These are phyloP conservation scores for Phlyctochytrium planicorne DNA, from an alignment of 192 early-diverging fungal genomes.

Conservation along the genomic window DNA sequence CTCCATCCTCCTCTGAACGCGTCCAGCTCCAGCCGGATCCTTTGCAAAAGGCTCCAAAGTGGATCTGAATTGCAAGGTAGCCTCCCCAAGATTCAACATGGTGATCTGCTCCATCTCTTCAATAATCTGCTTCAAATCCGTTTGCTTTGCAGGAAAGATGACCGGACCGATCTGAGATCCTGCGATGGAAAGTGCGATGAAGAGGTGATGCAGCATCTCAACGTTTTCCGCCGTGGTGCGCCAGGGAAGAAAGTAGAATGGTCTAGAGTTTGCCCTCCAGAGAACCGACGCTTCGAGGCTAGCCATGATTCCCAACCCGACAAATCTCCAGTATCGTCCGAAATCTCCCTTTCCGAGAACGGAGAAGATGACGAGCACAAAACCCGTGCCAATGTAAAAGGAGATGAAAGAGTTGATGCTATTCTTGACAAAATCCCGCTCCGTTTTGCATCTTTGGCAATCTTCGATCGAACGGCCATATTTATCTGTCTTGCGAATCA, in stretches of 20 bases:
- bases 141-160: slow-evolving; percentile 23
- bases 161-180: slow-evolving; percentile 49
- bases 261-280: neutral
- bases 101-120: slow-evolving; percentile 40
- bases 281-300: slow-evolving; percentile 29
- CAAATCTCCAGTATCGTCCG: slow-evolving; percentile 47
- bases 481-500: slow-evolving; percentile 39
- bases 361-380: slow-evolving; percentile 33
- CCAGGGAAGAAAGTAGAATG: slow-evolving; percentile 27
- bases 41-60: slow-evolving; percentile 38
- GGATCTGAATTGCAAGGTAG: slow-evolving; percentile 10
- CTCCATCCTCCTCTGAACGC: slow-evolving; percentile 43
- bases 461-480: slow-evolving; percentile 24
- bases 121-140: slow-evolving; percentile 9
- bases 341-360: slow-evolving; percentile 39
- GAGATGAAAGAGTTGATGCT: slow-evolving; percentile 18
- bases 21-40: slow-evolving; percentile 24
- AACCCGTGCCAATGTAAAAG: slow-evolving; percentile 34
- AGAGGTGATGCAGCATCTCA: slow-evolving; percentile 45
- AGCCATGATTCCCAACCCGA: slow-evolving; percentile 28
- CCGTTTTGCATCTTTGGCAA: slow-evolving; percentile 41
- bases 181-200: slow-evolving; percentile 41
- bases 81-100: slow-evolving; percentile 36
- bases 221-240: slow-evolving; percentile 42
- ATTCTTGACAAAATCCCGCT: slow-evolving; percentile 35